A percentile compares a stretch with the other conserved stretches of the same genome.
phyloP scores from a whole-genome alignment of 179 eudicot genomes.

The Spergularia azorica region DNA sequence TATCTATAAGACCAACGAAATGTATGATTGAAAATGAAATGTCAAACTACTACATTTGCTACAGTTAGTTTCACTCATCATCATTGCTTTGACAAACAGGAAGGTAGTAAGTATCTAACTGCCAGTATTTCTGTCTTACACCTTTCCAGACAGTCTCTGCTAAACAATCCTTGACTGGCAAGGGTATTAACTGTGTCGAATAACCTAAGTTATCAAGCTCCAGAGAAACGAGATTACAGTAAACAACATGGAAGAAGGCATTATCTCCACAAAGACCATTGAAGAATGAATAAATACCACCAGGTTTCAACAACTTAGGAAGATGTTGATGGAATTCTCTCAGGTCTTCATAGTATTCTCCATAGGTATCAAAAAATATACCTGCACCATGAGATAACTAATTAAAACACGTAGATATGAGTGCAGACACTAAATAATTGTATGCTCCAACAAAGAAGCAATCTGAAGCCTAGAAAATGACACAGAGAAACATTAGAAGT shows the following conservation, averaged over 20 bases:
- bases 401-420: not conserved
- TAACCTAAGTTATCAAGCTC: constrained; percentile 80
- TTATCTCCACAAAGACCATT: constrained; percentile 95
- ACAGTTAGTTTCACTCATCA: constrained; percentile 50
- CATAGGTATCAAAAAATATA: constrained; percentile 90
- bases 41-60: not conserved
- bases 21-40: not conserved
- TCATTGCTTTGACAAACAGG: constrained; percentile 80
- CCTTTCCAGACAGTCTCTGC: constrained; percentile 86
- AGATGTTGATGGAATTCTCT: constrained; percentile 90
- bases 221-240: constrained; percentile 80
- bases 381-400: constrained; percentile 42
- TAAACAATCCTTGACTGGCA: constrained; percentile 78
- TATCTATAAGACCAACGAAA: not conserved
- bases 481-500: not conserved
- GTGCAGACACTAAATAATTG: not conserved
- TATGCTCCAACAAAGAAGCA: constrained; percentile 5
- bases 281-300: constrained; percentile 91
- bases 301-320: constrained; percentile 74
- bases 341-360: constrained; percentile 95
- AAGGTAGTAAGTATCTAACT: constrained; percentile 80
- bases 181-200: constrained; percentile 71
- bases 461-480: not conserved
- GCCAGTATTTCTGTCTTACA: constrained; percentile 89
- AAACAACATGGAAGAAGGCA: constrained; percentile 93